phyloP scores from a whole-genome alignment of 2,329 filamentous ascomycete species.

The Verticillium isaacii region DNA sequence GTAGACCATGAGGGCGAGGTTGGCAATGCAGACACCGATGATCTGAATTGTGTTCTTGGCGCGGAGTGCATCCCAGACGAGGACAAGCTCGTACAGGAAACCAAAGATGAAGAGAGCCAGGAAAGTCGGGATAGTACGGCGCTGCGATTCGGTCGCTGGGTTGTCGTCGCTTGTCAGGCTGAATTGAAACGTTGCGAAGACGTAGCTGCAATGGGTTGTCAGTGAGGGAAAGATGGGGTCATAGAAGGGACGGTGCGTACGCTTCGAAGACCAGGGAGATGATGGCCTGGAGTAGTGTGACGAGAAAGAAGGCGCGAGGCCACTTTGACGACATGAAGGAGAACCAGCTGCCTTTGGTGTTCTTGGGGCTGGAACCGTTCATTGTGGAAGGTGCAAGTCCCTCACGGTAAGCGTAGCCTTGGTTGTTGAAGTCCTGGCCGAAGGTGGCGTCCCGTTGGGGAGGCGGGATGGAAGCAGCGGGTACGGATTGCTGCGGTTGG shows the following conservation, averaged over 20 bases:
- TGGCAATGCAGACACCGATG: conserved; percentile 91
- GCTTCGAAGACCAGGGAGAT: conserved; percentile 81
- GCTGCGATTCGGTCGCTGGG: conserved; percentile 41
- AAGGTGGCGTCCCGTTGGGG: conserved; percentile 17
- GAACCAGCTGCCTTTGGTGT: conserved; percentile 29
- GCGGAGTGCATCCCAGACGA: conserved; percentile 90
- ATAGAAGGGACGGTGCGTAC: conserved; percentile 46
- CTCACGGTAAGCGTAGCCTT: conserved; percentile 27
- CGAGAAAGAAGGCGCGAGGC: conserved; percentile 80
- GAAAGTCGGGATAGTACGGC: conserved; percentile 84
- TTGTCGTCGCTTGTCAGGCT: conserved; percentile 43
- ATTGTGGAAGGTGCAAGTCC: conserved; percentile 26
- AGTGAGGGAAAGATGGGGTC: background rate
- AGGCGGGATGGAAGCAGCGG: conserved; percentile 20
- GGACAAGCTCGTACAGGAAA: conserved; percentile 83
- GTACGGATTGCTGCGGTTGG: conserved; percentile 1
- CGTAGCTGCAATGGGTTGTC: conserved; percentile 55
- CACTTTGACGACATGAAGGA: conserved; percentile 80
- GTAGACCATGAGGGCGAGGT: conserved; percentile 87
- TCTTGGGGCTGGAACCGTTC: conserved; percentile 16
- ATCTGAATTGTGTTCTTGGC: conserved; percentile 98
- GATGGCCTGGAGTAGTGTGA: conserved; percentile 70
- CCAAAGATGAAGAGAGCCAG: conserved; percentile 96
- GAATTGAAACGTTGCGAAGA: conserved; percentile 81
- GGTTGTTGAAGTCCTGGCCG: conserved; percentile 11